phyloP scores from a whole-genome alignment of 225 moss, liverwort and hornwort genomes.

The Polytrichum formosum region DNA sequence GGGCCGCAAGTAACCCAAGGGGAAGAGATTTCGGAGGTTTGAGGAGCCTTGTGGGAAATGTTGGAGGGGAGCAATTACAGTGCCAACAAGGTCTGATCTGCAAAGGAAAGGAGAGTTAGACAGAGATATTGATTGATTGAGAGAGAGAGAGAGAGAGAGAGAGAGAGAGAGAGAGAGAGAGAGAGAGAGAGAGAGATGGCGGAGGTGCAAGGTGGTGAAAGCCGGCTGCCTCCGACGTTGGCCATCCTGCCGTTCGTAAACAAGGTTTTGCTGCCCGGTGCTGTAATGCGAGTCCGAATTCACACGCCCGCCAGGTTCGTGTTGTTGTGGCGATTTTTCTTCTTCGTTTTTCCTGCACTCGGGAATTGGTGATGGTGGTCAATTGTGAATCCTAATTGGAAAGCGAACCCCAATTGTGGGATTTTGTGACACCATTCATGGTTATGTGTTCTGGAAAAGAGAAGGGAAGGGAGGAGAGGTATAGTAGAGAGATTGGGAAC shows the following conservation, averaged over 20 bases:
- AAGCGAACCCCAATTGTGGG: neutral
- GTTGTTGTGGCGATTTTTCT: too few species aligned
- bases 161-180: too few species aligned
- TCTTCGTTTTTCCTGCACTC: neutral
- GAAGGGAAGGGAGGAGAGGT: neutral
- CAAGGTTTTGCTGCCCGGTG: constrained; percentile 34
- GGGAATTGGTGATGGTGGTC: too few species aligned
- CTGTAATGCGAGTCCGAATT: constrained; percentile 23
- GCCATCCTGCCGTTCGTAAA: constrained; percentile 34
- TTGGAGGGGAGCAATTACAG: too few species aligned
- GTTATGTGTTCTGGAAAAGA: neutral
- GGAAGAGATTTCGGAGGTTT: too few species aligned
- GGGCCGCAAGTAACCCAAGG: too few species aligned
- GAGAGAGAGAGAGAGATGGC: too few species aligned
- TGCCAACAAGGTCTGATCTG: too few species aligned
- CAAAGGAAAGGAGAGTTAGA: too few species aligned
- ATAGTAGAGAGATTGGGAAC: neutral
- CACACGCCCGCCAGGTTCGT: constrained; percentile 28
- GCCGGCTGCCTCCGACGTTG: constrained; percentile 22
- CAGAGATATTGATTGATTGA: too few species aligned
- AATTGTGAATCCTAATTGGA: neutral
- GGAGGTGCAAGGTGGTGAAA: constrained; percentile 13
- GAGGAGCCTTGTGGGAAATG: too few species aligned
- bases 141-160: too few species aligned
- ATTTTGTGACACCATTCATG: neutral